Evolutionary conservation across 139 green algal genomes (phyloP).

Genomic region (Volvox reticuliferus): DNA sequence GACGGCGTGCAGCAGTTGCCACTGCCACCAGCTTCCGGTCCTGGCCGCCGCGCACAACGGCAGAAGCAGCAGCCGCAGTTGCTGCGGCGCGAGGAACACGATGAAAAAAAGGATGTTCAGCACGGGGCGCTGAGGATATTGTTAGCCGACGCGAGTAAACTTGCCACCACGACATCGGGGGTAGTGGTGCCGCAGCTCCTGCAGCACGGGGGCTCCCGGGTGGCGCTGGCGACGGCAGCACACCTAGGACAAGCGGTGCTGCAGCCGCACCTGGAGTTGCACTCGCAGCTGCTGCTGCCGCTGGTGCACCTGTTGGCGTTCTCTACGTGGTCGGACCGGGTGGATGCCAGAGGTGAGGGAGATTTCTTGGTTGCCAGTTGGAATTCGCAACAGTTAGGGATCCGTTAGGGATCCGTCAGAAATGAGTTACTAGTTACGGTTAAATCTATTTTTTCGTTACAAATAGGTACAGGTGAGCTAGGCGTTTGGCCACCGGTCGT

Average conservation of each 20-base stretch:
- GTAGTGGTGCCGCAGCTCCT: conserved; percentile 19
- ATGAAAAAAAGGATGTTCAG: neutral
- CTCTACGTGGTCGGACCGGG: neutral
- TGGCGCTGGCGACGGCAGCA: conserved; percentile 39
- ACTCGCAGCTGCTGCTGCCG: conserved; percentile 8
- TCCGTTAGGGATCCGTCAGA: too few relatives aligned
- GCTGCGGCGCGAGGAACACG: neutral
- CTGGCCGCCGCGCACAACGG: neutral
- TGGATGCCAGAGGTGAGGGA: neutral
- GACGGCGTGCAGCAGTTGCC: too few relatives aligned
- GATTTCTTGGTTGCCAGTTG: too few relatives aligned
- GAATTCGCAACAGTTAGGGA: too few relatives aligned
- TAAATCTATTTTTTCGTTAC: too few relatives aligned
- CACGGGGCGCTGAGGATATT: neutral
- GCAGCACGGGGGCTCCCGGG: conserved; percentile 11
- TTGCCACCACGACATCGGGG: neutral
- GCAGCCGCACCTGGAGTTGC: conserved; percentile 2
- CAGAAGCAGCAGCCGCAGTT: neutral
- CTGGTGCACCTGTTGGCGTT: conserved; percentile 59
- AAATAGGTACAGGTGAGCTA: too few relatives aligned
- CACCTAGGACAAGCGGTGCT: conserved; percentile 37
- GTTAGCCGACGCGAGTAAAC: neutral
- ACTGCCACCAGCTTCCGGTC: too few relatives aligned
- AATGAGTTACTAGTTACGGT: too few relatives aligned
- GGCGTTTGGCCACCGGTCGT: too few relatives aligned